Evolutionary conservation across 495 filamentous ascomycete species (phyloP).

Genomic region (Penicillium canescens): DNA sequence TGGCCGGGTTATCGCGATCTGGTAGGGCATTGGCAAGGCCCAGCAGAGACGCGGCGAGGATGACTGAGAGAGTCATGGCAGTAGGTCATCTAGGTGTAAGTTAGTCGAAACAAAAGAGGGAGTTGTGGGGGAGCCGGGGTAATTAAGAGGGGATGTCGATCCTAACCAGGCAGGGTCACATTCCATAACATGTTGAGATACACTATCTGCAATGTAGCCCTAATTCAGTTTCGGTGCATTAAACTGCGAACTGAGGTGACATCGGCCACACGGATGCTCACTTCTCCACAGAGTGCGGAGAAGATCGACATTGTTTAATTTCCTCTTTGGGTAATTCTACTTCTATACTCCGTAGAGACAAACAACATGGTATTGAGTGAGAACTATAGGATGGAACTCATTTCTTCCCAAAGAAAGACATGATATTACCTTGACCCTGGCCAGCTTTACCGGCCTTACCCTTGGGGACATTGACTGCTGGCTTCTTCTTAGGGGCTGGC

Average conservation of each 20-base stretch:
- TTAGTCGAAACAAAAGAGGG: constrained; percentile 1
- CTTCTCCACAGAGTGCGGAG: constrained; percentile 29
- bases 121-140: neutral
- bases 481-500: constrained; percentile 66
- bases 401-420: constrained; percentile 93
- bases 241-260: constrained; percentile 19
- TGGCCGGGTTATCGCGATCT: constrained; percentile 28
- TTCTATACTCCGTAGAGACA: neutral
- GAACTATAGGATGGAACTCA: constrained; percentile 19
- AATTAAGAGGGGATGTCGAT: constrained; percentile 25
- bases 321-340: neutral
- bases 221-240: constrained; percentile 9
- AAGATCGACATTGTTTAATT: constrained; percentile 22
- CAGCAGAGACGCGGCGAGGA: constrained; percentile 29
- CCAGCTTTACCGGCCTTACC: constrained; percentile 63
- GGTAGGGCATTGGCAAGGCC: constrained; percentile 22
- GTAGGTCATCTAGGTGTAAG: neutral
- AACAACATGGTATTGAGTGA: too few species aligned
- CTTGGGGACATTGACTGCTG: constrained; percentile 42
- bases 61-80: constrained; percentile 20
- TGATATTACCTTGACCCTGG: constrained; percentile 79
- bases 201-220: neutral
- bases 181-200: neutral
- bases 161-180: constrained; percentile 21
- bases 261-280: constrained; percentile 23